These are phyloP conservation scores for Echites panduratus DNA, from an alignment of 257 asterid genomes.

Conservation along the genomic window DNA sequence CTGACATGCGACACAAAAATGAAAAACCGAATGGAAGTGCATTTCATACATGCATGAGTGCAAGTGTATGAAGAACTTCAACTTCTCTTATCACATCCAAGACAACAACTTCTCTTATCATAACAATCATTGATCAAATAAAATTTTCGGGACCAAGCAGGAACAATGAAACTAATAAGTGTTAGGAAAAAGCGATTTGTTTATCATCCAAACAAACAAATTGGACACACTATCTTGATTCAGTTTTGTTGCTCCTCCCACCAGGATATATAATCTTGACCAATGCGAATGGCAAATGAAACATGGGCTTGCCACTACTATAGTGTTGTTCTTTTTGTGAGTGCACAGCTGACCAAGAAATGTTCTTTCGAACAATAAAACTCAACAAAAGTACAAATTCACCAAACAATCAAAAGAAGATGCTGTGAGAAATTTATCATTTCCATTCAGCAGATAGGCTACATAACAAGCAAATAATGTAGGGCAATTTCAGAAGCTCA, in stretches of 20 bases:
- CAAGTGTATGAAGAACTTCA: no score
- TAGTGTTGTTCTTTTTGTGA: background rate
- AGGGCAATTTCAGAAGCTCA: constrained; percentile 9
- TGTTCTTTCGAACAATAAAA: background rate
- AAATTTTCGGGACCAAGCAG: background rate
- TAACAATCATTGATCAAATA: no score
- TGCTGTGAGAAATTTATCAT: background rate
- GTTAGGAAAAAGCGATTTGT: background rate
- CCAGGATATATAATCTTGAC: background rate
- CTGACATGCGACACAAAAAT: background rate
- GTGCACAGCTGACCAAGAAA: background rate
- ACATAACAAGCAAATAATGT: background rate
- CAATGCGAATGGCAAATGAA: background rate
- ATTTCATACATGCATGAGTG: no score
- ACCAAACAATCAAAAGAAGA: no score
- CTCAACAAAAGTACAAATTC: background rate
- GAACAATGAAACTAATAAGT: background rate
- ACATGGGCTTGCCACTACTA: background rate
- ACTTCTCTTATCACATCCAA: no score
- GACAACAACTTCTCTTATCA: no score
- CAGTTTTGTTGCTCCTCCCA: background rate
- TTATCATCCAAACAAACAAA: background rate
- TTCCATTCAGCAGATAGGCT: background rate
- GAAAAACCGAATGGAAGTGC: background rate
- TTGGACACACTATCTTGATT: background rate